Conservation (phyloP, 2,329 filamentous ascomycete species). For the Ceratocystiopsis minuta region DNA sequence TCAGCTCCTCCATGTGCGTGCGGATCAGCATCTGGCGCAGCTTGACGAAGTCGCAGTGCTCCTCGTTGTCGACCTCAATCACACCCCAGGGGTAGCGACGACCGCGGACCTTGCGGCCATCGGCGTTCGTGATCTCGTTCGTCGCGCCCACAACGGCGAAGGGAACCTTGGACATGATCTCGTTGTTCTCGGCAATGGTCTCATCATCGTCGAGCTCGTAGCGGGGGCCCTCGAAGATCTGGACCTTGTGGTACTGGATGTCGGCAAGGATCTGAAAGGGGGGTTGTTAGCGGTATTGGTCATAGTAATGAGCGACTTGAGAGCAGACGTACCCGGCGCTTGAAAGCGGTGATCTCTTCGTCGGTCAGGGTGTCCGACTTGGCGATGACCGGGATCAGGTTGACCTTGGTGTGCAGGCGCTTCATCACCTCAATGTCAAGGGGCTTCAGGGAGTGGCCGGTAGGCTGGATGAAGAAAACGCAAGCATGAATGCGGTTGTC, state of each 20-base stretch:
- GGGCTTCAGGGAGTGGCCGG: slow-evolving; percentile 94
- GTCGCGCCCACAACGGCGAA: slow-evolving; percentile 97
- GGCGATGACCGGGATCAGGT: slow-evolving; percentile 96
- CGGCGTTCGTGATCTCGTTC: slow-evolving; percentile 74
- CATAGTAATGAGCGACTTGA: too few relatives aligned
- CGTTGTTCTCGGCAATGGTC: slow-evolving; percentile 98
- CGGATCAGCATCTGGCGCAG: slow-evolving; percentile 98
- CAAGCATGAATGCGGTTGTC: slow-evolving; percentile 98
- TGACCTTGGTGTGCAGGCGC: slow-evolving; percentile 98
- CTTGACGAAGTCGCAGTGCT: slow-evolving; percentile 99
- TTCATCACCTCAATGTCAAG: slow-evolving; percentile 99
- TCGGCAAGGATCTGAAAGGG: slow-evolving; percentile 69
- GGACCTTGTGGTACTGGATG: slow-evolving; percentile 91
- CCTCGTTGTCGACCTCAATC: slow-evolving; percentile 98
- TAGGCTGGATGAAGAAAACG: slow-evolving; percentile 99
- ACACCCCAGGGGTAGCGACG: slow-evolving; percentile 96
- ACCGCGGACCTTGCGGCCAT: slow-evolving; percentile 89
- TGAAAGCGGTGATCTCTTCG: slow-evolving; percentile 87
- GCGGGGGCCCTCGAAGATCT: slow-evolving; percentile 96
- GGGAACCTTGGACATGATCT: slow-evolving; percentile 99
- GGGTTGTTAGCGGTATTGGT: background rate
- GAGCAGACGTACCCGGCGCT: slow-evolving; percentile 81
- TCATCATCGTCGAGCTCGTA: slow-evolving; percentile 99
- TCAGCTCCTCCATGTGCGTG: slow-evolving; percentile 99
- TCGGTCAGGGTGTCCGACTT: slow-evolving; percentile 97